Evolutionary conservation across 768 basidiomycete species (phyloP).

Genomic region (Mycena vulgaris): DNA sequence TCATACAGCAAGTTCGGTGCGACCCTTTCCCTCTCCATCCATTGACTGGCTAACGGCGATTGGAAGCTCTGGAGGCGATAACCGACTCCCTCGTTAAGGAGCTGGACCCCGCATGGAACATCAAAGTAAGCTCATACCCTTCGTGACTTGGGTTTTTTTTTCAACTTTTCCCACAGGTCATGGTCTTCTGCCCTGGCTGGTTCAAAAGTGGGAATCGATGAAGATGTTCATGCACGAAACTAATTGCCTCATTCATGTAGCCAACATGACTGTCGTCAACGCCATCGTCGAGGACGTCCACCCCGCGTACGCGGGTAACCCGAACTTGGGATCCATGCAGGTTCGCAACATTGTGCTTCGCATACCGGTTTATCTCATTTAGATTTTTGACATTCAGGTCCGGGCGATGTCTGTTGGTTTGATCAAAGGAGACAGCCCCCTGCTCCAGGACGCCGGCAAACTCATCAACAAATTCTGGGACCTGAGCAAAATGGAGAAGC

Average conservation of each 20-base stretch:
- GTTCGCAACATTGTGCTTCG: neutral
- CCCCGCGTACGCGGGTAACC: constrained; percentile 33
- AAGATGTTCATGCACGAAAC: neutral
- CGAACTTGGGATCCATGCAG: constrained; percentile 39
- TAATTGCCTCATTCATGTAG: constrained; percentile 2
- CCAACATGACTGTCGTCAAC: constrained; percentile 38
- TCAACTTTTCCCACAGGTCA: constrained; percentile 19
- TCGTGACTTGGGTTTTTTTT: neutral
- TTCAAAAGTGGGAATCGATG: constrained; percentile 31
- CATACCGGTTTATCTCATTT: neutral
- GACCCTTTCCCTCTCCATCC: neutral
- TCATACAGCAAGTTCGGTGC: constrained; percentile 30
- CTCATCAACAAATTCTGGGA: constrained; percentile 36
- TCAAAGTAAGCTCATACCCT: constrained; percentile 52
- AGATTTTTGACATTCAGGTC: constrained; percentile 9
- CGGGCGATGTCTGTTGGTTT: constrained; percentile 12
- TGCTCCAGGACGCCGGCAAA: constrained; percentile 35
- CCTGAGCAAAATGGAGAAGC: constrained; percentile 33
- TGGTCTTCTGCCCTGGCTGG: constrained; percentile 37
- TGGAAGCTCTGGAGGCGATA: constrained; percentile 55
- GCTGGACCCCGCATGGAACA: constrained; percentile 63
- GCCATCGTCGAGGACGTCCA: constrained; percentile 32
- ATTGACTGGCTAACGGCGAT: neutral
- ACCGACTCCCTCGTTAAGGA: constrained; percentile 56
- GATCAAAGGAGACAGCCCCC: constrained; percentile 30